phyloP scores from a whole-genome alignment of 116 monocot species.

The Thalassia testudinum region DNA sequence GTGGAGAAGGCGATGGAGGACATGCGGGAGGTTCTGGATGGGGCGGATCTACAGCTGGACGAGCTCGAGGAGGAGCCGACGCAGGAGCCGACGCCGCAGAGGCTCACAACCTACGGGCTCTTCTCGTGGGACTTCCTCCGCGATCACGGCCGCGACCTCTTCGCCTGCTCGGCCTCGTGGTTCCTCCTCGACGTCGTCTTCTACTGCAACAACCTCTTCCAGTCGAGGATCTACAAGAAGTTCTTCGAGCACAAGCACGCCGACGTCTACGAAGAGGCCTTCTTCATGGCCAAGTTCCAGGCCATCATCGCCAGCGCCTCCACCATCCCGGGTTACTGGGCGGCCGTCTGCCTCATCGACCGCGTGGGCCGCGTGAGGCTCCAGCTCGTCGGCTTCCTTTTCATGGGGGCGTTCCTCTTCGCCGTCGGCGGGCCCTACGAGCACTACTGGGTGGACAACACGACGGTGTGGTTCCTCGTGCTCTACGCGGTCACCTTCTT shows the following conservation, averaged over 20 bases:
- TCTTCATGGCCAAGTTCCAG: conserved; percentile 10
- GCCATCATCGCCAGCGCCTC: conserved; percentile 11
- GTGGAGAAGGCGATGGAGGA: too few species aligned
- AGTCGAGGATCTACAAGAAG: conserved; percentile 15
- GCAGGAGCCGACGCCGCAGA: too few species aligned
- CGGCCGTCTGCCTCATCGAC: conserved; percentile 15
- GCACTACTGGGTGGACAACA: not conserved
- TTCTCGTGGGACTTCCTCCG: conserved; percentile 7
- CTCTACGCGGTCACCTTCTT: conserved; percentile 46
- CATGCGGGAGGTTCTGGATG: too few species aligned
- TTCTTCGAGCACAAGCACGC: conserved; percentile 11
- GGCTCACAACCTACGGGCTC: not conserved
- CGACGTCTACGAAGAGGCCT: conserved; percentile 17
- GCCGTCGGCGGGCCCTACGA: conserved; percentile 7
- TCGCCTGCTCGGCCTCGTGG: conserved; percentile 16
- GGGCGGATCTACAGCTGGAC: too few species aligned
- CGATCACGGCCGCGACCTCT: conserved; percentile 14
- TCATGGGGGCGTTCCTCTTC: conserved; percentile 15
- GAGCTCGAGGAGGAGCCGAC: too few species aligned
- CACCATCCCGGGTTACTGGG: conserved; percentile 17
- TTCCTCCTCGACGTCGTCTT: conserved; percentile 24
- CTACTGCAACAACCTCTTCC: conserved; percentile 19
- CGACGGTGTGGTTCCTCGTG: conserved; percentile 34
- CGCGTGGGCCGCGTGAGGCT: conserved; percentile 11
- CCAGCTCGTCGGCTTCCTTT: conserved; percentile 14